Conservation (phyloP, 208 protist species). For the Trichomonas vaginalis region DNA sequence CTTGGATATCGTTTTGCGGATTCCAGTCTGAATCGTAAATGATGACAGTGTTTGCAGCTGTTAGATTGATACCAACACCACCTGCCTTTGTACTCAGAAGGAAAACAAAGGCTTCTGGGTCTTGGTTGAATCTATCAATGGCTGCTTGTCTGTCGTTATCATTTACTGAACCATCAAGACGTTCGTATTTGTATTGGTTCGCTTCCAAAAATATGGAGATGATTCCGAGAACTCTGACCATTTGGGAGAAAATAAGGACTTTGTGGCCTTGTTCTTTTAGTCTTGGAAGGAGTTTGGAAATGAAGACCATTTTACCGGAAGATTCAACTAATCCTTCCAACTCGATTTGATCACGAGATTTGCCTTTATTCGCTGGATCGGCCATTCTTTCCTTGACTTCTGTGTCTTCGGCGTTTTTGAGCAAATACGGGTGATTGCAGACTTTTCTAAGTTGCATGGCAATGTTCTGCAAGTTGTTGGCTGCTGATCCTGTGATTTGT, state of each 20-base stretch:
- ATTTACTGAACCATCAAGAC: slow-evolving; percentile 31
- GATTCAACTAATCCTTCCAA: slow-evolving; percentile 36
- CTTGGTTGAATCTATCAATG: slow-evolving; percentile 41
- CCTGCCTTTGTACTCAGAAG: slow-evolving; percentile 54
- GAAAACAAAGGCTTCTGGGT: slow-evolving; percentile 43
- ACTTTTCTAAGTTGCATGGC: slow-evolving; percentile 49
- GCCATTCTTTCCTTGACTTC: slow-evolving; percentile 51
- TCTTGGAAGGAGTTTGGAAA: slow-evolving; percentile 52
- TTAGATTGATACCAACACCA: slow-evolving; percentile 58
- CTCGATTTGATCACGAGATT: background rate
- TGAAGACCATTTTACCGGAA: slow-evolving; percentile 49
- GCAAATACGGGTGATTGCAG: slow-evolving; percentile 80
- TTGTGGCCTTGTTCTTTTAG: slow-evolving; percentile 59
- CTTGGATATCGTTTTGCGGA: slow-evolving; percentile 89
- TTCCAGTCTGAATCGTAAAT: slow-evolving; percentile 80
- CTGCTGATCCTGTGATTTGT: background rate
- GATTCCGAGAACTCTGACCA: slow-evolving; percentile 45
- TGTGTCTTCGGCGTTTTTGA: slow-evolving; percentile 63
- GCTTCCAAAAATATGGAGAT: slow-evolving; percentile 55
- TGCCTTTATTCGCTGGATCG: slow-evolving; percentile 55
- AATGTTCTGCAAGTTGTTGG: slow-evolving; percentile 23
- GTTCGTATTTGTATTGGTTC: slow-evolving; percentile 53
- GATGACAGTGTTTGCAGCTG: slow-evolving; percentile 54
- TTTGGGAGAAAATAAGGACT: slow-evolving; percentile 81
- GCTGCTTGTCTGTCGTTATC: slow-evolving; percentile 23